A percentile compares a stretch with the other conserved stretches of the same genome.
Evolutionary conservation across 164 flowering plant species (phyloP).

Genomic region (Nymphaea colorata): DNA sequence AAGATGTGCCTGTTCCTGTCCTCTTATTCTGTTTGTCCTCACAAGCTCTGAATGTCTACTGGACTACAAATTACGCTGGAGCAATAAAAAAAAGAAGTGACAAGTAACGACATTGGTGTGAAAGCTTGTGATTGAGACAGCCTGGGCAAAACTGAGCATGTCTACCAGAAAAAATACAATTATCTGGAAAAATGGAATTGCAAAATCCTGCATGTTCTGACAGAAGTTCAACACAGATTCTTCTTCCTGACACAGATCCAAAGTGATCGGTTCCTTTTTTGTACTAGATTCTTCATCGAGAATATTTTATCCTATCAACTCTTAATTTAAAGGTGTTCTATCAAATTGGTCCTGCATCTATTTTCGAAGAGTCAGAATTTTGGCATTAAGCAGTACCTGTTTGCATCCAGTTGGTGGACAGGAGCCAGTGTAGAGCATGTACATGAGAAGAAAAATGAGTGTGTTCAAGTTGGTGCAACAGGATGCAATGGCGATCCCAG

Average conservation of each 20-base stretch:
- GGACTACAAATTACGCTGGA: background rate
- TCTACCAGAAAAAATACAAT: no score
- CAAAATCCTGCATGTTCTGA: background rate
- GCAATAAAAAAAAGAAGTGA: background rate
- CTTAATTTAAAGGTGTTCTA: background rate
- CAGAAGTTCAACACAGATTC: background rate
- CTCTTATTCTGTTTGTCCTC: no score
- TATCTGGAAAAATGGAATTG: no score
- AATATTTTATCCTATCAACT: background rate
- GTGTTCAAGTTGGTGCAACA: slow-evolving; percentile 49
- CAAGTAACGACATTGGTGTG: background rate
- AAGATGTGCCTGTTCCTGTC: background rate
- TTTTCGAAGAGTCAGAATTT: no score
- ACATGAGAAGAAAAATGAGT: slow-evolving; percentile 36
- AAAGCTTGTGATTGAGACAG: no score
- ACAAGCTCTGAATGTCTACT: no score
- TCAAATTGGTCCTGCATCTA: no score
- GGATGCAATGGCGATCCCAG: slow-evolving; percentile 57
- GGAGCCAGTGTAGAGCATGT: slow-evolving; percentile 16
- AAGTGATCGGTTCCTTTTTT: background rate
- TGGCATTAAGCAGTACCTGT: background rate
- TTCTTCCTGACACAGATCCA: background rate
- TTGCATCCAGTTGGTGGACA: background rate
- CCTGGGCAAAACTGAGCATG: no score
- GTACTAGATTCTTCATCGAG: background rate